Base-by-base conservation (phyloP, 2,329 filamentous ascomycete genomes). In the Penicillium corylophilum region DNA sequence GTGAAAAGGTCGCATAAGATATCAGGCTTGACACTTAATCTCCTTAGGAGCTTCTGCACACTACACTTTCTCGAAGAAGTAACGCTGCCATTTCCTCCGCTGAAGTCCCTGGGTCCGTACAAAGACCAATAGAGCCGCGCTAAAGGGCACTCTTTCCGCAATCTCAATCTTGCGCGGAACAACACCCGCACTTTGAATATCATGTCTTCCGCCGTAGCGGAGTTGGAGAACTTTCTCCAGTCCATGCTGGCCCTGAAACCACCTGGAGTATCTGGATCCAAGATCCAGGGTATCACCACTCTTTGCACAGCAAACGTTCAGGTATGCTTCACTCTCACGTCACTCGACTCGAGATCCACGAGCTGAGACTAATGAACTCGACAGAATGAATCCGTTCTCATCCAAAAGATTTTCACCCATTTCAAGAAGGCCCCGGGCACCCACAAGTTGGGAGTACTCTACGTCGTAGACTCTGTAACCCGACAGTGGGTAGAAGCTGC, bases 381-480 rank as follows among this genome's bases (percentile, higher is more conserved):
- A 57, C 77, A 96, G 94, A 93, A 89, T 75, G 93, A 97, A 78
- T 94, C 90, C 48, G 86, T 92, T 65, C 85, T 99, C 69, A 90
- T 97, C 65, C 91, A 96, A 74, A 96, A 95, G 74, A 88, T 99
- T 68, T 96, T 89, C 77, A 95, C 92, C 61, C 92, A 96, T 70
- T 95, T 97, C 82, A 96, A 95, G 76, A 95, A 94, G 76, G 87
- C 92, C 63, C 90, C 90, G 54, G 85, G 85, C 71, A 95, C 91
- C 72, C 93, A 99, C 83, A 99, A 99, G 78, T 83, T 99, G 74
- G 94, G 94, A 77, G 92, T 96, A 70, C 87, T 99, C 78, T 99
- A 99, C 86, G 92, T 97, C 78, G 90, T 99, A 92, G 94, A 99
- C 82, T 96, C 93, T 80, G 92, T 99, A 83, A 93, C 92, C 74